phyloP scores from a whole-genome alignment of 1,139 yeast genomes.

The Kurtzmaniella quercitrusa region DNA sequence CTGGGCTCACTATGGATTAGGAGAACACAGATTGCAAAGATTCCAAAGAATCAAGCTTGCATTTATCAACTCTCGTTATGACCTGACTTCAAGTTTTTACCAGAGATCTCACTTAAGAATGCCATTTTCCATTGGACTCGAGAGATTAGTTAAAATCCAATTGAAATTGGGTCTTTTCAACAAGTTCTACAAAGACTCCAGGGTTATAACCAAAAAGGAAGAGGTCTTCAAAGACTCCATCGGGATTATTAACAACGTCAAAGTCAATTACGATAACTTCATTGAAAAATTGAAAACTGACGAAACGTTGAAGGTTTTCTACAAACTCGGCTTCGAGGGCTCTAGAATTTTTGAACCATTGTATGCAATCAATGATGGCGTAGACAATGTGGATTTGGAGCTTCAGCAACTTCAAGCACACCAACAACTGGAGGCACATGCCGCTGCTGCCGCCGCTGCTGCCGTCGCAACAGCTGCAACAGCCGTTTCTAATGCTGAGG shows the following conservation, averaged over 20 bases:
- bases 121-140: constrained; percentile 9
- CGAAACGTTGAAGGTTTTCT: constrained; percentile 7
- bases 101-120: constrained; percentile 7
- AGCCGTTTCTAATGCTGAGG: neutral
- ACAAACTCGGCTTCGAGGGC: constrained; percentile 9
- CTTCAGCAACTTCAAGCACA: constrained; percentile 1
- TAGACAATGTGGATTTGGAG: neutral
- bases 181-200: constrained; percentile 10
- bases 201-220: constrained; percentile 2
- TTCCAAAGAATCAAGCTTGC: constrained; percentile 9
- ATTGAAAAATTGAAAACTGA: constrained; percentile 8
- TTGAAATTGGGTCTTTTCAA: constrained; percentile 12
- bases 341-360: constrained; percentile 8
- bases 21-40: constrained; percentile 7
- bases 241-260: constrained; percentile 8
- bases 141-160: constrained; percentile 6
- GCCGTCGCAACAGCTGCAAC: neutral
- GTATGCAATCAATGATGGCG: constrained; percentile 1
- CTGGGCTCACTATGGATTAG: constrained; percentile 14
- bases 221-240: constrained; percentile 6
- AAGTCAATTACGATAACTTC: constrained; percentile 7
- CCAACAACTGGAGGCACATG: neutral
- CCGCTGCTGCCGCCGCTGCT: neutral
- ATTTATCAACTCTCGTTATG: constrained; percentile 8
- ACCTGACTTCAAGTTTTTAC: constrained; percentile 4